Percentiles rank a stretch among this genome's conserved stretches.
These are phyloP conservation scores for Yamadazyma olivae DNA, from an alignment of 805 yeast genomes.

Conservation along the genomic window DNA sequence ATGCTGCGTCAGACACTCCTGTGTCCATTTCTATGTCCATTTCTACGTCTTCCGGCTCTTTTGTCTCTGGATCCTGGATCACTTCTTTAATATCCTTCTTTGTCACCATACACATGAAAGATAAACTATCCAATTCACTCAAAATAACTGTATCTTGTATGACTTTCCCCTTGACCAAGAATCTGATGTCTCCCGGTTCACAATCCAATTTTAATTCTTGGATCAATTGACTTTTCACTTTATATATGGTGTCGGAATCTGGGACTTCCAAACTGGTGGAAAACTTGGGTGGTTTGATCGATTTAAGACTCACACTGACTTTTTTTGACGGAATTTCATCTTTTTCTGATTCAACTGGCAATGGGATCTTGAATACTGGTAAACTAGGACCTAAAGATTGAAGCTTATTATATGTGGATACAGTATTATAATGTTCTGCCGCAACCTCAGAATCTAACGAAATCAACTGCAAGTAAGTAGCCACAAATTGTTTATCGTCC, in stretches of 20 bases:
- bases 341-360: slow-evolving; percentile 8
- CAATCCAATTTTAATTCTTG: slow-evolving; percentile 26
- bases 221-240: slow-evolving; percentile 36
- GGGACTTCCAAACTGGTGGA: slow-evolving; percentile 23
- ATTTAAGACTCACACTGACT: slow-evolving; percentile 46
- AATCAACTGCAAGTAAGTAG: slow-evolving; percentile 48
- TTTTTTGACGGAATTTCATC: neutral
- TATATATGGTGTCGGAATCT: slow-evolving; percentile 29
- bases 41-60: neutral
- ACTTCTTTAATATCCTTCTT: slow-evolving; percentile 1
- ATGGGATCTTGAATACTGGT: slow-evolving; percentile 40
- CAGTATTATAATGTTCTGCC: slow-evolving; percentile 27
- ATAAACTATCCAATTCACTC: slow-evolving; percentile 19
- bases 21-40: slow-evolving; percentile 10
- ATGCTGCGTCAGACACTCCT: slow-evolving; percentile 23
- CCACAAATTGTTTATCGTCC: slow-evolving; percentile 43
- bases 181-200: slow-evolving; percentile 41
- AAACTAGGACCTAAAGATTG: slow-evolving; percentile 45
- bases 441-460: slow-evolving; percentile 39
- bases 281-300: slow-evolving; percentile 74
- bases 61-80: neutral
- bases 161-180: slow-evolving; percentile 62
- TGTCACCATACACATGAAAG: slow-evolving; percentile 44
- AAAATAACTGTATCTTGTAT: slow-evolving; percentile 47
- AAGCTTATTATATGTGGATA: slow-evolving; percentile 26